Conservation (phyloP, 345 rosid genomes). For the Firmiana major region DNA sequence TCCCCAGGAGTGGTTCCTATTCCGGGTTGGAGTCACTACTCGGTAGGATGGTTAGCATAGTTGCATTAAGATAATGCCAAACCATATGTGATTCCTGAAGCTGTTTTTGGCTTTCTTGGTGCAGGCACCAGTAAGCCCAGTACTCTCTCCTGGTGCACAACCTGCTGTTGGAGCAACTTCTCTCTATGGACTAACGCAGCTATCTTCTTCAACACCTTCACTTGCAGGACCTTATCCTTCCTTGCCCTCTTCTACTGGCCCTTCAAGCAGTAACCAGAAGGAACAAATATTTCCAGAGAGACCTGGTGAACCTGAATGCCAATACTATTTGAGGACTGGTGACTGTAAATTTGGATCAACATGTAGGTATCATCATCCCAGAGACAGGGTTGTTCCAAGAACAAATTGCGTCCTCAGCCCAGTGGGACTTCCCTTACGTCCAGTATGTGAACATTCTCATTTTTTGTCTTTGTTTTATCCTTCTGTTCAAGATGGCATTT, state of each 20-base stretch:
- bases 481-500: neutral
- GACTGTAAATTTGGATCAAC: slow-evolving; percentile 89
- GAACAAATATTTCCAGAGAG: slow-evolving; percentile 88
- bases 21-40: slow-evolving; percentile 80
- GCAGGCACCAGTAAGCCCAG: slow-evolving; percentile 84
- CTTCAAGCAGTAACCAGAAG: slow-evolving; percentile 52
- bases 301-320: slow-evolving; percentile 91
- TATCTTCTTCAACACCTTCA: slow-evolving; percentile 67
- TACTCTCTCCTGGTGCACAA: slow-evolving; percentile 71
- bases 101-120: slow-evolving; percentile 22
- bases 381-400: slow-evolving; percentile 53
- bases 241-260: slow-evolving; percentile 40
- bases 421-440: slow-evolving; percentile 86
- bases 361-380: slow-evolving; percentile 92
- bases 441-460: slow-evolving; percentile 41
- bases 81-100: slow-evolving; percentile 8
- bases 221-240: slow-evolving; percentile 57
- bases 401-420: slow-evolving; percentile 64
- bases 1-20: slow-evolving; percentile 74
- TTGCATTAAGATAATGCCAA: slow-evolving; percentile 9
- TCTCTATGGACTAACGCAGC: slow-evolving; percentile 61
- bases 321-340: slow-evolving; percentile 79
- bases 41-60: slow-evolving; percentile 42
- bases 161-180: slow-evolving; percentile 73
- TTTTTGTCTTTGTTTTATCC: neutral